Base-by-base conservation (phyloP, 495 filamentous ascomycete genomes). In the Penicillium maclennaniae region DNA sequence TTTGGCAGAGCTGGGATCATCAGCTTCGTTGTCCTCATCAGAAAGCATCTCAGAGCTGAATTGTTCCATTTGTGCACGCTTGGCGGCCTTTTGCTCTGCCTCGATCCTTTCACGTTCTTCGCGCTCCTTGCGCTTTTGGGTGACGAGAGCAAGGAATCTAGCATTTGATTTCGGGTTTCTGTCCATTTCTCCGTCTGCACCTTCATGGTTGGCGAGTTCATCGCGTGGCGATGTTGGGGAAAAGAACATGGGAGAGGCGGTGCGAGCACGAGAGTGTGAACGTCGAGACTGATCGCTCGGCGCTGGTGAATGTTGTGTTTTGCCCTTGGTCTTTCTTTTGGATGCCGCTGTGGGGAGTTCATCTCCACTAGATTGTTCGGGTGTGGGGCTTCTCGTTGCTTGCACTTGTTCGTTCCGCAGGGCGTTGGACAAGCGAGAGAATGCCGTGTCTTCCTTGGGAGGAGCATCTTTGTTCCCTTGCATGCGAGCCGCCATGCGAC, bases 401-500 rank as follows among this genome's bases (percentile, higher is more conserved):
- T 60, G 39, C 36, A 63, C 51, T 42, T 54, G 58, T 16, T 61
- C 54, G 0, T 36, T 49, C 16, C 56, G 58, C 6, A 75, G 42
- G 3, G 47, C 56, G 43, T 69, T 72, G 27, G 65, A 67, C 14
- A 72, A 52, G 9, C 69, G 68, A 15, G 69, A 65, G 53, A 69
- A 69, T 0, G 72, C 77, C 49, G 66, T 73, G 40, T 56, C 66
- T 55, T 50, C 43, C n/a, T 55, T 25, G 20, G 51, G 19, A 1
- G 31, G 27, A 17, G 43, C 21, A 37, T 36, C 17, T 16, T 31
- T 49, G 38, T 59, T 45, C 12, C 53, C 72, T 58, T 82, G 81
- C 79, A 92, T 84, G 21, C 85, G 76, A 15, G 84, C 77, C 49
- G 89, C 89, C 57, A 93, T 76, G 23, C 84, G 81, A 4, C 89